Evolutionary conservation across 2,329 filamentous ascomycete species (phyloP), one percentile per base, ranked within the genome.

Genomic region (Sarocladiaceae sp.): DNA sequence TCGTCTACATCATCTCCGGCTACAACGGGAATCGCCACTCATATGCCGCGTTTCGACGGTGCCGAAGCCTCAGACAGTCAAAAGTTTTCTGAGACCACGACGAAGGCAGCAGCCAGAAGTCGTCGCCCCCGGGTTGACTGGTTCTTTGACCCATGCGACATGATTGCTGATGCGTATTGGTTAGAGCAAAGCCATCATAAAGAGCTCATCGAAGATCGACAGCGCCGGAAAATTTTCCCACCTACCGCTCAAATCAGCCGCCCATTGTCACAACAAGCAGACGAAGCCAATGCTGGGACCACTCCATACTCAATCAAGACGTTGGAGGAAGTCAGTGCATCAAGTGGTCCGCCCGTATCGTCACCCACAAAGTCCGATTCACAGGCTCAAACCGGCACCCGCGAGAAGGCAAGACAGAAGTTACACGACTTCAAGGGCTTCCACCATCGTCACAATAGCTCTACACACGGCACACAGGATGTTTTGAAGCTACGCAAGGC

Each of bases 131-230:
- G 87, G 47, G 80, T 89, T 19, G 89, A 95, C 57, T 97, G 93
- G 93, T 75, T 79, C 31, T 79, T 90, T 15, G 79, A 85, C 34
- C 87, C 91, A 1, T 82, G 86, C 45, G 90, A 97, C 59, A 75
- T 96, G 61, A 69, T 97, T 37, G 90, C 90, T 4, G 93, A 98
- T 66, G 74, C 85, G 1, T 88, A 90, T 56, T 98, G 93, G 93
- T 67, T 94, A 18, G 88, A 96, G 59, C 82, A 90, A 55, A 79
- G 77, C 24, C 72, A 83, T 47, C 89, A 96, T 62, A 94, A 90
- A 60, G 74, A 74, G 43, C 70, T 89, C 21, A 83, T 95, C 33
- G 86, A 95, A 58, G 85, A 95, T 61, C 80, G 82, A 12, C 71
- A 87, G 55, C 88, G 88, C 56, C 75, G 78, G 39, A 82, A 77